Conservation (phyloP, 2,329 filamentous ascomycete genomes). For the Nothophoma quercina region DNA sequence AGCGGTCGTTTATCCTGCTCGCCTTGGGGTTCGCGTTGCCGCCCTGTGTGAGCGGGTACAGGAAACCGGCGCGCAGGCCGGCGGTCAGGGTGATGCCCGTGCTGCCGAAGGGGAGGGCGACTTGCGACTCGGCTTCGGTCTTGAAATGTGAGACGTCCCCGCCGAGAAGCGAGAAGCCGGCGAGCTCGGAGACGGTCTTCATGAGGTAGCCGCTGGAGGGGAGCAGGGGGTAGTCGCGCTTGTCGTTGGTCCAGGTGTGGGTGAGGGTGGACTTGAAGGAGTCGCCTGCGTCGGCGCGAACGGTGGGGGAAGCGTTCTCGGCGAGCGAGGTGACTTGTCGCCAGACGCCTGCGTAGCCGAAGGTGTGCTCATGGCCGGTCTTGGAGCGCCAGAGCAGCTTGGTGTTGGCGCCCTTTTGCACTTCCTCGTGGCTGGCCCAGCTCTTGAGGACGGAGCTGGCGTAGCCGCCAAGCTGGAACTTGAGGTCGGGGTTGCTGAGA, state of each 20-base stretch:
- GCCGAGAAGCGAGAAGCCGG: conserved; percentile 80
- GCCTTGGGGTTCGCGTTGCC: conserved; percentile 63
- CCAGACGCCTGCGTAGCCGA: conserved; percentile 85
- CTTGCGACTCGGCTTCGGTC: conserved; percentile 82
- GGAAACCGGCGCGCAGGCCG: conserved; percentile 79
- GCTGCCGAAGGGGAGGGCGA: conserved; percentile 75
- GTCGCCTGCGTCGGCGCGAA: conserved; percentile 87
- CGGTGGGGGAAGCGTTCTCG: conserved; percentile 77
- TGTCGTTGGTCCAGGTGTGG: conserved; percentile 81
- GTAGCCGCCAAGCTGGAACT: conserved; percentile 79
- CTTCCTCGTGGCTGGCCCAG: conserved; percentile 95
- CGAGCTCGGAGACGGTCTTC: conserved; percentile 81
- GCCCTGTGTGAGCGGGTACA: conserved; percentile 80
- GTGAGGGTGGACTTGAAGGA: conserved; percentile 86
- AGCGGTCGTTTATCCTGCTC: conserved; percentile 91
- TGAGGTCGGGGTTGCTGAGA: conserved; percentile 81
- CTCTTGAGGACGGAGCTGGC: conserved; percentile 86
- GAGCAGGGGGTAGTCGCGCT: conserved; percentile 83
- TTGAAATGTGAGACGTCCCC: conserved; percentile 96
- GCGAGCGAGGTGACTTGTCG: conserved; percentile 84
- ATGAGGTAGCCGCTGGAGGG: conserved; percentile 83
- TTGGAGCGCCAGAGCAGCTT: conserved; percentile 77
- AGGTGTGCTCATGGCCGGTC: conserved; percentile 73
- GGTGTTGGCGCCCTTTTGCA: conserved; percentile 76
- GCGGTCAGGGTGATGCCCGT: conserved; percentile 84